These are phyloP conservation scores for Talaromyces sp. DNA, from an alignment of 2,329 filamentous ascomycete genomes.

Conservation along the genomic window DNA sequence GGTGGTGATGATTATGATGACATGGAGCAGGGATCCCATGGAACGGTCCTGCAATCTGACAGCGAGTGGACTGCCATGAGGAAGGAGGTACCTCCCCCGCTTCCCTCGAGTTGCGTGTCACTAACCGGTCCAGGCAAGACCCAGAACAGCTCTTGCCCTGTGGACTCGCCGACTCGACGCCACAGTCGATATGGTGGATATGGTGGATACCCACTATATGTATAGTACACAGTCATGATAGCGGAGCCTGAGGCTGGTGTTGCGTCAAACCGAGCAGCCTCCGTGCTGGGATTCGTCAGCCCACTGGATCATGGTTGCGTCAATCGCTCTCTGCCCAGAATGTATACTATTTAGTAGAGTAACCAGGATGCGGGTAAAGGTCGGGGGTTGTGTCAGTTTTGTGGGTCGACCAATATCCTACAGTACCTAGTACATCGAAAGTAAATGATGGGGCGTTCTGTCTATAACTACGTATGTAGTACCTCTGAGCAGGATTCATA, in stretches of 20 bases:
- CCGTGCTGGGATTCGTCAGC: background rate
- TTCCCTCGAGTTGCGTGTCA: background rate
- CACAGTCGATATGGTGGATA: background rate
- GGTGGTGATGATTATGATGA: background rate
- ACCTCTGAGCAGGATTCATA: no score
- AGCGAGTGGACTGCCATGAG: no score
- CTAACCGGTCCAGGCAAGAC: background rate
- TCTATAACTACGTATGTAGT: no score
- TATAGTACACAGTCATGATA: no score
- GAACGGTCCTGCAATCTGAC: background rate
- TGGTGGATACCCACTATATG: no score
- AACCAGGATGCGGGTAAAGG: no score
- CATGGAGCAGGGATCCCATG: conserved; percentile 5
- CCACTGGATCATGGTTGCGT: background rate
- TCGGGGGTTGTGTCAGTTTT: no score
- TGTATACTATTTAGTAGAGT: no score
- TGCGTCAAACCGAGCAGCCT: background rate
- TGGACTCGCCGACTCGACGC: background rate
- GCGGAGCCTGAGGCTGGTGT: background rate
- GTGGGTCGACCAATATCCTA: no score
- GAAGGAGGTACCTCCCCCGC: background rate
- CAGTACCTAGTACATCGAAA: no score
- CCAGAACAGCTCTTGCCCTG: no score
- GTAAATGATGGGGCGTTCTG: no score
- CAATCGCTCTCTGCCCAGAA: background rate